Base-by-base conservation (phyloP, 2,329 filamentous ascomycete species). In the Aspergillus chevalieri region DNA sequence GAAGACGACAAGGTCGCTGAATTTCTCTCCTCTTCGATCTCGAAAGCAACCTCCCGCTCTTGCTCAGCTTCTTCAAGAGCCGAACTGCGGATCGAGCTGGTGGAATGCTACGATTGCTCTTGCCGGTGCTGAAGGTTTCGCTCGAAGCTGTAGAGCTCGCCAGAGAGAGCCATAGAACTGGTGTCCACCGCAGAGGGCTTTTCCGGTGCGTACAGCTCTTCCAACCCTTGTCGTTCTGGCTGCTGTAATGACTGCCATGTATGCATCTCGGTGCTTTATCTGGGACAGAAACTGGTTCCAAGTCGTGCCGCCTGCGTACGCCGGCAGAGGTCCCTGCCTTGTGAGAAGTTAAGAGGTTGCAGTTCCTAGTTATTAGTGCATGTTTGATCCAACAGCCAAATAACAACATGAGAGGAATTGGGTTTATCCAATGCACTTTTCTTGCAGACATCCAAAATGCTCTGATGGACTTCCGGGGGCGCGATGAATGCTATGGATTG, bases 301-400 rank as follows among this genome's bases (percentile, higher is more conserved):
- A 1, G 72, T 65, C 19, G 69, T 57, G 68, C 61, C 0, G 80
- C 78, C 46, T 85, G 72, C 0, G 68, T 74, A 1, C 82, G 76
- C 0, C 73, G 72, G 50, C 82, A 82, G 52, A 81, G 87, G 52
- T 86, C 80, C 0, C 69, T 62, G 0, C 83, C 82, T 58, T 87
- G 84, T 0, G 81, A 71, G 3, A 76, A 70, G 53, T 84, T 82
- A 0, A 87, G 68, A 0, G 77, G 72, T 44, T 79, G 77, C 0
- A 86, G 61, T 28, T 84, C 77, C 50, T 84, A 80, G 17, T 81
- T 83, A 0, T 67, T 74, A 6, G 69, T 64, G 50, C 84, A 87
- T 0, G 82, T 85, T 47, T 86, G 80, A 42, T 84, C 74, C 0
- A 87, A 70, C 0, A 87, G 72, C 84, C 84, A 87, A 3, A 62